A percentile compares a stretch with the other conserved stretches of the same genome.
These are phyloP conservation scores for Solanum chilense DNA, from an alignment of 257 asterid genomes.

Conservation along the genomic window DNA sequence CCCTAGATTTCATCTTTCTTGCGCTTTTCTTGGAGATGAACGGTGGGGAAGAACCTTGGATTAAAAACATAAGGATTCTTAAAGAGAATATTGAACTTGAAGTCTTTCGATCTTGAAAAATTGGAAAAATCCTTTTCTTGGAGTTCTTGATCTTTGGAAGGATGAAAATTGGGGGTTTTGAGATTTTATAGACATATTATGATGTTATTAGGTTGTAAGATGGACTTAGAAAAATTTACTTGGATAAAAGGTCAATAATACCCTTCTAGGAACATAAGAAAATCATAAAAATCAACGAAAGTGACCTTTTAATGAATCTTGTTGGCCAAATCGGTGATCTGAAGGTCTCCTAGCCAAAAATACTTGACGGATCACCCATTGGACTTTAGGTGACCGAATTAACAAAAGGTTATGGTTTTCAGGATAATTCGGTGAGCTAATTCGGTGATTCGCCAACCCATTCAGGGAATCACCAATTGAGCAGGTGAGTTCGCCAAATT, in stretches of 20 bases:
- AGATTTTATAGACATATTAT: not conserved
- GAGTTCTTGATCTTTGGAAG: not conserved
- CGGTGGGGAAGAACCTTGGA: not conserved
- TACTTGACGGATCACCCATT: not conserved
- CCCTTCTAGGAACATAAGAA: not conserved
- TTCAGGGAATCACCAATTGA: too few species aligned
- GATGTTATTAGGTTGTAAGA: not conserved
- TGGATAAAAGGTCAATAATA: not conserved
- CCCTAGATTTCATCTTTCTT: not conserved
- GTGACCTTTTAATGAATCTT: not conserved
- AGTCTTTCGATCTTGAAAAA: not conserved
- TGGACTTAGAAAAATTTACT: not conserved
- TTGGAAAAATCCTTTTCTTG: not conserved
- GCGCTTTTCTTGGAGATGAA: not conserved
- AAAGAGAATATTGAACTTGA: not conserved
- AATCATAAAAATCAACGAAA: not conserved
- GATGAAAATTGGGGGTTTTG: not conserved
- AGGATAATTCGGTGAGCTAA: too few species aligned
- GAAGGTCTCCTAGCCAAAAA: not conserved
- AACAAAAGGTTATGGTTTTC: too few species aligned
- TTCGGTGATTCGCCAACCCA: too few species aligned
- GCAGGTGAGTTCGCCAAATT: too few species aligned
- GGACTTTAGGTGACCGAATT: not conserved
- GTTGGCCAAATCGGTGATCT: not conserved
- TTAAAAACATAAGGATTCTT: not conserved